Base-by-base conservation (phyloP, 495 filamentous ascomycete species). In the Penicillium canariense region DNA sequence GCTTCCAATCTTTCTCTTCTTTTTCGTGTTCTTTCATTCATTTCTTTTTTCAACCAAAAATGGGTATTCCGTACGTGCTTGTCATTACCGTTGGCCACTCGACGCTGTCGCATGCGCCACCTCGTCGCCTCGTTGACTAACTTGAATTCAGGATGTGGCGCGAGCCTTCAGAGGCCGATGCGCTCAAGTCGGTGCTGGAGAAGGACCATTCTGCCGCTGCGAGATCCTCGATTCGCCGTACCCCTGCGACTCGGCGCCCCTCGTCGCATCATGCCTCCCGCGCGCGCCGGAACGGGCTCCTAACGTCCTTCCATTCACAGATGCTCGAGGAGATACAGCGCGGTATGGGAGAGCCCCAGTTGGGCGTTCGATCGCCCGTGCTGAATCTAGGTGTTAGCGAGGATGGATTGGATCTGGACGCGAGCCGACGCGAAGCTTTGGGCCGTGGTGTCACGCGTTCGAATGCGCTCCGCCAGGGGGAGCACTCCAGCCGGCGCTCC, bases 11-110 rank as follows among this genome's bases (percentile, higher is more conserved):
- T 42, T 44, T 54, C 25, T 27, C 62, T 34, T 48, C 31, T 55
- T 63, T 56, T 57, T 40, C 35, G 34, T 53, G 34, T 31, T 50
- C 50, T 53, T 31, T 25, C 32, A 11, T 46, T 47, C 62, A 39
- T 35, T 61, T 59, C 77, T 50, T 27, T 9, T 28, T 48, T 26
- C 12, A 18, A 18, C 27, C 10, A 20, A 46, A 39, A 28, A 93
- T 94, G 89, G 89, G 89, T 75, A 84, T 91, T 55, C 88, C 86
- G 86, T 90, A 82, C 83, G 87, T 85, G 62, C 52, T 56, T 56
- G 7, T 36, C 31, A 1, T 35, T 20, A 54, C 31, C 17, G 43
- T 60, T 61, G 47, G 51, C 26, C 18, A 20, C 25, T 46, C 23
- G n/a, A 36, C 45, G 49, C 53, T 60, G 53, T 63, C 52, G 55